Percentiles rank a stretch among this genome's conserved stretches.
Evolutionary conservation across 495 filamentous ascomycete species (phyloP).

Genomic region (Talaromyces borbonicus): DNA sequence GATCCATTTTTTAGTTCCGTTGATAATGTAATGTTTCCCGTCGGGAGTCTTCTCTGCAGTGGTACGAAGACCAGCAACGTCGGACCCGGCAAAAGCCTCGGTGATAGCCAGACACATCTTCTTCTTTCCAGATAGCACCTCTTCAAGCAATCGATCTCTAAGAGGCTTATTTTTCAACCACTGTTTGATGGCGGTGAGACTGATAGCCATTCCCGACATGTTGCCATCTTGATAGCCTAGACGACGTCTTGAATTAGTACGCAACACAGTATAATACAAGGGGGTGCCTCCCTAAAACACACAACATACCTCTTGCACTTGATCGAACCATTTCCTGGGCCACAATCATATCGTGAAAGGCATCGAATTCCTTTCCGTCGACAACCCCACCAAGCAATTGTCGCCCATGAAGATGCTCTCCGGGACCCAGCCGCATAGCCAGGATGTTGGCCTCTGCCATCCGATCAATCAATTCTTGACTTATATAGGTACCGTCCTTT

Average conservation of each 20-base stretch:
- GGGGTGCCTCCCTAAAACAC: too few relatives aligned
- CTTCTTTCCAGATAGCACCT: slow-evolving; percentile 73
- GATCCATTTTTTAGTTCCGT: slow-evolving; percentile 92
- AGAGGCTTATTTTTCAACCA: slow-evolving; percentile 60
- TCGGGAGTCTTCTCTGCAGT: slow-evolving; percentile 74
- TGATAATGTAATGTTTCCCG: slow-evolving; percentile 77
- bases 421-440: slow-evolving; percentile 76
- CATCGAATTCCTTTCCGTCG: slow-evolving; percentile 74
- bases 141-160: slow-evolving; percentile 54
- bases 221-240: slow-evolving; percentile 47
- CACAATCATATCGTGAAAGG: slow-evolving; percentile 74
- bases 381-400: slow-evolving; percentile 60
- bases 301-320: slow-evolving; percentile 48
- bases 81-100: slow-evolving; percentile 81
- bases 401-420: slow-evolving; percentile 67
- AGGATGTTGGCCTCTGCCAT: slow-evolving; percentile 67
- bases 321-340: slow-evolving; percentile 62
- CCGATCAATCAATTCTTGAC: slow-evolving; percentile 64
- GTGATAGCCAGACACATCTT: slow-evolving; percentile 84
- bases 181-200: slow-evolving; percentile 71
- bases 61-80: slow-evolving; percentile 74
- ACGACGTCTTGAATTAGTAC: too few relatives aligned
- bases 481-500: slow-evolving; percentile 61
- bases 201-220: slow-evolving; percentile 75
- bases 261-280: too few relatives aligned